Evolutionary conservation across 345 rosid genomes (phyloP), one percentile per base, ranked within the genome.

Genomic region (Cochlearia excelsa): DNA sequence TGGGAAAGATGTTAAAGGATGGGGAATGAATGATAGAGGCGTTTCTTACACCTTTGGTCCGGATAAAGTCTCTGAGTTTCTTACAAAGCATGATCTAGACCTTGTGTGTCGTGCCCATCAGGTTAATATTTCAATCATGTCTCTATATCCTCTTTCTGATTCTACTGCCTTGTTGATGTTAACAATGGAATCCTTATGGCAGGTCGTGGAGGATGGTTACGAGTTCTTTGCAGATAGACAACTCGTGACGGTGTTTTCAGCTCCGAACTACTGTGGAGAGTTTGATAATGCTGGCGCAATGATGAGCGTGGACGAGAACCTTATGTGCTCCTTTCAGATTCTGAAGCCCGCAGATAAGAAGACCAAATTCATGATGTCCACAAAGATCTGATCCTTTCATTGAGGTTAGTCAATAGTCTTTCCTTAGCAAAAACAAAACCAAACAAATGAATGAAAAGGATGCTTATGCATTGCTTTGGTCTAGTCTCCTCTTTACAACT

Each of bases 151-250:
- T 16, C 23, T 16, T 16, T 33, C 35, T 29, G 28, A 66, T 54
- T 38, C 31, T 52, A 54, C 52, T 57, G 23, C 50, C 46, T 37
- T 47, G 26, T 11, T 43, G 46, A 59, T 59, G 55, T 65, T 40
- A 9, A 59, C 8, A 30, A 51, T 40, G 30, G 2, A 10, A 7
- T 64, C 0, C 40, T 9, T 30, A 51, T 65, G 59, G 54, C 63
- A 92, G 98, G 98, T 92, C 26, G 98, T 92, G 77, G 97, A 90
- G 74, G 97, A 90, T 78, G 97, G 97, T 8, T 92, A 92, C 66
- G 98, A 92, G 73, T 92, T 92, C 81, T 92, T 92, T 76, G 98
- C 97, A 8, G 86, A 86, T 26, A 81, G 95, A 63, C 93, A 86
- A 53, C 97, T 88, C 31, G 98, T 92, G 48, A 92, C 97, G 6